Evolutionary conservation across 2,329 filamentous ascomycete species (phyloP).

Genomic region (Colletotrichum costaricense): DNA sequence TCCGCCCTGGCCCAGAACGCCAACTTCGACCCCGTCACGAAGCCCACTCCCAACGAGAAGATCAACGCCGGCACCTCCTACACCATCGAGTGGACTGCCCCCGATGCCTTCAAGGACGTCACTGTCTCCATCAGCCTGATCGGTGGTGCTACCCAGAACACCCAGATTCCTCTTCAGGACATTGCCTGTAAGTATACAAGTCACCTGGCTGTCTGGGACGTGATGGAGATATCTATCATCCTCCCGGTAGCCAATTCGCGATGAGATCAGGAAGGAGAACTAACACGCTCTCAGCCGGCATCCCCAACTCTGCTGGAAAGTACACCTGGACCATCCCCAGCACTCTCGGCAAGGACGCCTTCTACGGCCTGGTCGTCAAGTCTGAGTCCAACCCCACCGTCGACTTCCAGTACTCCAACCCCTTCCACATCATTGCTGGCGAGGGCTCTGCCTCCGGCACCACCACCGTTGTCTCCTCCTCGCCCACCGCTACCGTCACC

Average conservation of each 20-base stretch:
- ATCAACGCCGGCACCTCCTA: constrained; percentile 61
- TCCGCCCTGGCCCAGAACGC: constrained; percentile 63
- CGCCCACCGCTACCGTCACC: constrained; percentile 43
- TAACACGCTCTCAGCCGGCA: constrained; percentile 50
- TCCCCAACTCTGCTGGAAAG: constrained; percentile 56
- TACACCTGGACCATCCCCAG: constrained; percentile 64
- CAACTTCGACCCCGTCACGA: constrained; percentile 66
- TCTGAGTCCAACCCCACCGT: constrained; percentile 57
- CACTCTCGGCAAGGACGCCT: constrained; percentile 54
- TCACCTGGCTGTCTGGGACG: background rate
- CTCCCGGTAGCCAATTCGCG: background rate
- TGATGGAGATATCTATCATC: background rate
- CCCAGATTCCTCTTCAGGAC: constrained; percentile 53
- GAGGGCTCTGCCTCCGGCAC: constrained; percentile 39
- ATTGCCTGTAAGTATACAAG: constrained; percentile 61
- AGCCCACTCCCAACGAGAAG: constrained; percentile 55
- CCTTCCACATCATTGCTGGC: constrained; percentile 63
- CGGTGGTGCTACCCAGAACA: constrained; percentile 58
- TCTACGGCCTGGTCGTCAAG: constrained; percentile 69
- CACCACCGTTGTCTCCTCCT: constrained; percentile 40
- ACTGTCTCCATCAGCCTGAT: constrained; percentile 66
- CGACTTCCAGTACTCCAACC: constrained; percentile 71
- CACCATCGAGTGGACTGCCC: constrained; percentile 61
- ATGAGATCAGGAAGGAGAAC: constrained; percentile 19
- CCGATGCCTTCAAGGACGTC: constrained; percentile 52